Evolutionary conservation across 2,329 filamentous ascomycete genomes (phyloP).

Genomic region (Blastomyces percursus): DNA sequence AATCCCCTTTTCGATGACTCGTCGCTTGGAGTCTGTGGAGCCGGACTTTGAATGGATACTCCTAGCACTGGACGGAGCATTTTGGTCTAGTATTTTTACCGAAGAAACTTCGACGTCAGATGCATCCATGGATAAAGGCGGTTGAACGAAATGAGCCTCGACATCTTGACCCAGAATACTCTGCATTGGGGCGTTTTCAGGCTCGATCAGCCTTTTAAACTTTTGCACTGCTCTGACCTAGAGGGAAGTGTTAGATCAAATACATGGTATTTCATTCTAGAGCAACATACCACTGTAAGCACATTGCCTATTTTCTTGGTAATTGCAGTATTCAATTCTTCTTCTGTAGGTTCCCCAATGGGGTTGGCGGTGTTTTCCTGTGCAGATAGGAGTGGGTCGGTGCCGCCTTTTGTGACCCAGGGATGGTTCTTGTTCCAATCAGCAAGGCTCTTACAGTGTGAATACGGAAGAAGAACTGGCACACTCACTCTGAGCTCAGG

Average conservation of each 20-base stretch:
- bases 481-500: conserved; percentile 62
- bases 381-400: conserved; percentile 63
- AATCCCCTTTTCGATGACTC: neutral
- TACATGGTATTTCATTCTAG: neutral
- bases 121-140: conserved; percentile 43
- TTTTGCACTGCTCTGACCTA: conserved; percentile 83
- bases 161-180: conserved; percentile 49
- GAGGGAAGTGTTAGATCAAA: neutral
- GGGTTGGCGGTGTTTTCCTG: conserved; percentile 78
- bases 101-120: conserved; percentile 27
- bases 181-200: conserved; percentile 44
- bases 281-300: conserved; percentile 57
- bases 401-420: conserved; percentile 78
- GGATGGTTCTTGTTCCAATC: conserved; percentile 57
- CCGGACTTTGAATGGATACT: conserved; percentile 1
- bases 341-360: conserved; percentile 73
- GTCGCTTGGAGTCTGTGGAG: neutral
- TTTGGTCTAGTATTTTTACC: neutral
- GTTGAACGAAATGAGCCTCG: conserved; percentile 45
- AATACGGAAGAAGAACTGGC: neutral
- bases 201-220: conserved; percentile 65
- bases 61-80: neutral
- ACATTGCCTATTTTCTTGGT: conserved; percentile 81
- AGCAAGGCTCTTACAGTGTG: conserved; percentile 7
- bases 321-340: conserved; percentile 83